Evolutionary conservation across 2,329 filamentous ascomycete species (phyloP), one percentile per base, ranked within the genome.

Genomic region (Pseudogymnoascus sp.): DNA sequence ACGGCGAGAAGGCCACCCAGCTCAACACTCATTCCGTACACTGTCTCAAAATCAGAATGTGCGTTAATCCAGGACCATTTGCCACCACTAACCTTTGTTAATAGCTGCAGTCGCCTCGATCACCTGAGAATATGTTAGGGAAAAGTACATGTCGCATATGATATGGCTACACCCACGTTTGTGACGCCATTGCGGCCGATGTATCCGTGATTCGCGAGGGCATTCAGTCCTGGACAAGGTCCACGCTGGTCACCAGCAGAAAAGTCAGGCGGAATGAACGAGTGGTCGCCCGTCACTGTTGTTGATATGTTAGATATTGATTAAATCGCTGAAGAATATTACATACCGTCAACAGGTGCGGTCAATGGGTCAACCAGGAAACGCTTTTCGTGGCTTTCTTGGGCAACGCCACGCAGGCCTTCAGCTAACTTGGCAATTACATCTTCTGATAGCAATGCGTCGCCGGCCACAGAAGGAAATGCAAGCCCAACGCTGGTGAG

Each of bases 11-110:
- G 66, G 3, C 71, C 70, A 9, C 67, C 72, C 6, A 78, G 65
- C 61, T 77, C 76, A 18, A 73, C 57, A 12, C 73, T 74, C 77
- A 79, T 80, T 12, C 76, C 76, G 61, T 74, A 79, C 2, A 78
- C 78, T 75, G 25, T 58, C 7, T 66, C 47, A 62, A 57, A 9
- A 54, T 66, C 22, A 62, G 59, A 11, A 60, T 18, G 6, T 57
- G 20, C 20, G 4, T 37, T 22, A 38, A 36, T 8, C 9, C 25
- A 2, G 14, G 1, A n/a, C 20, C n/a, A 35, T 3, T 64, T 66
- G 11, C 28, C 18, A 20, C 6, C 28, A 60, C 38, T 65, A 18
- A 72, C 74, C 71, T 62, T 71, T 61, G 60, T 74, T 74, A 60
- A 72, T 70, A 7, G 72, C 73, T 11, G 68, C 58, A 39, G 75